Conservation (phyloP, 441 rosid species). For the Eruca vesicaria region DNA sequence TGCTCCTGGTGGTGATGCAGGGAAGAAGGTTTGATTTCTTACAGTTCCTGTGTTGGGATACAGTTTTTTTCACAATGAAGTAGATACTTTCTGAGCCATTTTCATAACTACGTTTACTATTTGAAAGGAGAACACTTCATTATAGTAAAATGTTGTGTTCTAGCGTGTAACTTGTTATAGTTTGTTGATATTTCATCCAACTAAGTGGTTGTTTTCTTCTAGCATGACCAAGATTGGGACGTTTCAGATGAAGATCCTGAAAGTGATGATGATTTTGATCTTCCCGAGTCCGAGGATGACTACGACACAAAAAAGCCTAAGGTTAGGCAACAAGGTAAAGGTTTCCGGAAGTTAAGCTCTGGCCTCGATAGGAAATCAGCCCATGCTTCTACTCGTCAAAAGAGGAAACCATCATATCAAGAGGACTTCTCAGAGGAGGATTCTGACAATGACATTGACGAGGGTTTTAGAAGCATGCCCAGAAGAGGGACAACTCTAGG, state of each 20-base stretch:
- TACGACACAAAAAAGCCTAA: slow-evolving; percentile 63
- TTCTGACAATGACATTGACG: slow-evolving; percentile 65
- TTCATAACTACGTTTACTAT: not conserved
- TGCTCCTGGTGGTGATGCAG: slow-evolving; percentile 38
- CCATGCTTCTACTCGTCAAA: slow-evolving; percentile 52
- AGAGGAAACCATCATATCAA: slow-evolving; percentile 69
- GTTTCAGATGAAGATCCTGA: slow-evolving; percentile 76
- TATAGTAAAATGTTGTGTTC: slow-evolving; percentile 3
- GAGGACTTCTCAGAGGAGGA: slow-evolving; percentile 79
- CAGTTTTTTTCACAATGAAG: not conserved
- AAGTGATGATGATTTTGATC: slow-evolving; percentile 64
- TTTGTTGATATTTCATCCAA: slow-evolving; percentile 21
- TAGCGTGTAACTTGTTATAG: slow-evolving; percentile 18
- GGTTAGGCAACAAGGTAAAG: slow-evolving; percentile 63
- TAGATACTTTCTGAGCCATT: slow-evolving; percentile 2
- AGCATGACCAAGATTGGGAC: slow-evolving; percentile 79
- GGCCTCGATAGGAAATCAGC: slow-evolving; percentile 49
- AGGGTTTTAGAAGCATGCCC: slow-evolving; percentile 57
- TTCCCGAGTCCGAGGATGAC: slow-evolving; percentile 75
- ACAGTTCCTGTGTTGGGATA: slow-evolving; percentile 5
- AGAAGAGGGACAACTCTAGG: slow-evolving; percentile 68
- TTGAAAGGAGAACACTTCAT: not conserved
- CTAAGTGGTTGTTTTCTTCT: slow-evolving; percentile 16
- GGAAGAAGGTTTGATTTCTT: slow-evolving; percentile 55
- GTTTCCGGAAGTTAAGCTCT: slow-evolving; percentile 50